phyloP scores from a whole-genome alignment of 345 rosid genomes.

The Salix koriyanagi region DNA sequence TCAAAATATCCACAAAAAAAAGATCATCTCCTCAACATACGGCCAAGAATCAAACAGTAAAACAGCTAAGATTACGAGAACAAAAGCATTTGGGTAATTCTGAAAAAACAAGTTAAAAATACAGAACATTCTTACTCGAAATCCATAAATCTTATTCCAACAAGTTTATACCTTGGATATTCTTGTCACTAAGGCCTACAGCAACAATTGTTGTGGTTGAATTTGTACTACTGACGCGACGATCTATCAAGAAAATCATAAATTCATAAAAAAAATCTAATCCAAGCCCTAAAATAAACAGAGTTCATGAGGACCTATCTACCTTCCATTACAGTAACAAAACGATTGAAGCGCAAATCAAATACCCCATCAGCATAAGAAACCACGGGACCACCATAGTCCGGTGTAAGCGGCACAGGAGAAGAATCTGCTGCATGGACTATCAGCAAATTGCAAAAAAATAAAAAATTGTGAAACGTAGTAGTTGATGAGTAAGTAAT shows the following conservation, averaged over 20 bases:
- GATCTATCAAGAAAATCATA: constrained; percentile 43
- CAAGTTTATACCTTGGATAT: constrained; percentile 47
- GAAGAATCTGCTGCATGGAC: constrained; percentile 33
- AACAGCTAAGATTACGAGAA: not conserved
- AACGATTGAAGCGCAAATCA: constrained; percentile 61
- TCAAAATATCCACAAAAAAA: not conserved
- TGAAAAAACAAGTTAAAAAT: not conserved
- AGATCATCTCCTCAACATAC: constrained; percentile 5
- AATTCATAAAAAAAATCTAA: not conserved
- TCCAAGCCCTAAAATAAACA: not conserved
- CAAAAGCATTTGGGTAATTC: not conserved
- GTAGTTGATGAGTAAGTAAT: not conserved
- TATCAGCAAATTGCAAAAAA: constrained; percentile 8
- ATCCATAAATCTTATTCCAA: not conserved
- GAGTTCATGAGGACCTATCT: constrained; percentile 18
- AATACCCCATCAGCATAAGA: constrained; percentile 88
- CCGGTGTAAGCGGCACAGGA: constrained; percentile 73
- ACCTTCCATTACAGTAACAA: constrained; percentile 86
- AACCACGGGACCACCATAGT: constrained; percentile 58
- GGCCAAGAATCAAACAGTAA: not conserved
- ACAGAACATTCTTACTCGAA: too few relatives aligned
- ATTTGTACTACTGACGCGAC: constrained; percentile 49
- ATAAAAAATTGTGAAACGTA: not conserved
- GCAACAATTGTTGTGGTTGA: constrained; percentile 57
- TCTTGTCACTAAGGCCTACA: constrained; percentile 38